Base-by-base conservation (phyloP, 2,329 filamentous ascomycete genomes). In the Sclerotinia sclerotiorum region DNA sequence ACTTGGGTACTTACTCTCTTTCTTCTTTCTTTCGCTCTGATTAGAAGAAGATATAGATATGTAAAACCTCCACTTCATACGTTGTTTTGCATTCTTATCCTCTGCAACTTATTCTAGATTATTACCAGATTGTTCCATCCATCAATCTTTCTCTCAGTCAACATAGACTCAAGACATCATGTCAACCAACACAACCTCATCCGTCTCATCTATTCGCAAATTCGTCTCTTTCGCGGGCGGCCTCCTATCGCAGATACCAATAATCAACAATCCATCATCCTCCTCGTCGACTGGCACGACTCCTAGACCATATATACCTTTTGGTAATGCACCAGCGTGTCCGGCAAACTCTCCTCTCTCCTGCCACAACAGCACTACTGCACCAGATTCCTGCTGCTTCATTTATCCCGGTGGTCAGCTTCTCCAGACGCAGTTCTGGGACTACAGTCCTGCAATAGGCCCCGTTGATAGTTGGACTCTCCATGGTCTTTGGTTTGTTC, bases 341-440 rank as follows among this genome's bases (percentile, higher is more conserved):
- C 76, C 75, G 21, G 60, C 69, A 11, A 70, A 76, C 49, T 68
- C 69, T 39, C 76, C 75, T 2, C 39, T 89, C 65, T 90, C 87
- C 73, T 92, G 90, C 75, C 86, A 88, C 70, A 89, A 89, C 75
- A 86, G 83, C 15, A 87, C 87, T 2, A 79, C 79, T 4, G 83
- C 86, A n/a, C 78, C 83, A 57, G 83, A 93, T 74, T 84, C 88
- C 8, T 94, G 91, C 81, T 94, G 91, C 79, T 90, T 93, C 80
- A 90, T 90, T 74, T 83, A 87, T 32, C 90, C 90, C 0, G 88
- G 89, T 6, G 91, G 91, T 3, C 86, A 91, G 71, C 80, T 93
- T 61, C 83, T 93, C 6, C 86, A 87, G 78, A 93, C 91, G 1
- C 90, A 93, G 73, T 93, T 93, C 80, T 93, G 91, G 90, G 90